Base-by-base conservation (phyloP, 2,329 filamentous ascomycete genomes). In the Alternaria angustiovoidea region DNA sequence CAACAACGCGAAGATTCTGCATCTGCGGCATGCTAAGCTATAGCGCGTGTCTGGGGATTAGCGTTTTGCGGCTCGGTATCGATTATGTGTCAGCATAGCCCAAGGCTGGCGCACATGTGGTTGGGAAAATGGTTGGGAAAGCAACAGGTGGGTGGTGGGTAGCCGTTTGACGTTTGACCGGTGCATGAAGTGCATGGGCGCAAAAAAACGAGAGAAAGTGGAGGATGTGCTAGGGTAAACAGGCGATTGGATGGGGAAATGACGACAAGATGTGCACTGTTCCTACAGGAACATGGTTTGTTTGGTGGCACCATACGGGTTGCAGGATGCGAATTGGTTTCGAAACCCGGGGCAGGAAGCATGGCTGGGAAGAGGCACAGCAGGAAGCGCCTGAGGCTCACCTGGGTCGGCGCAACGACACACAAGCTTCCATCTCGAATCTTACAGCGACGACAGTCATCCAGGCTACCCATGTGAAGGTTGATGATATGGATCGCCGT, bases 241-340 rank as follows among this genome's bases (percentile, higher is more conserved):
- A 30, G 42, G 39, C 36, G 36, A 26, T 53, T 20, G 49, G 49
- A 36, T 36, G 51, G 59, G 34, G 54, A 53, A 46, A 62, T 64
- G 59, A 63, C 63, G 57, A 61, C 53, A 41, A 54, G 30, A 61
- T 49, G 47, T 47, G 53, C 53, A 42, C 59, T 56, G 65, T 66
- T 65, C 57, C 64, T 63, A 61, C 51, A 61, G 61, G 58, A 65
- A 66, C 65, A 28, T 53, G 54, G 26, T 57, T 52, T 43, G 53
- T 30, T 48, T 53, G 32, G 56, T 62, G 58, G 47, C 49, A 60
- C 56, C 56, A 60, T 39, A 53, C 44, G 62, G 53, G 44, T 47
- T 51, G 51, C 30, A 44, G 48, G 36, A 60, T 26, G 56, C 41
- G 36, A 51, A 57, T 41, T 43, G 44, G 51, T 34, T 41, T 34